Percentiles rank a stretch among this genome's conserved stretches.
phyloP scores from a whole-genome alignment of 176 grass and related monocot species.

The Triticum monococcum region DNA sequence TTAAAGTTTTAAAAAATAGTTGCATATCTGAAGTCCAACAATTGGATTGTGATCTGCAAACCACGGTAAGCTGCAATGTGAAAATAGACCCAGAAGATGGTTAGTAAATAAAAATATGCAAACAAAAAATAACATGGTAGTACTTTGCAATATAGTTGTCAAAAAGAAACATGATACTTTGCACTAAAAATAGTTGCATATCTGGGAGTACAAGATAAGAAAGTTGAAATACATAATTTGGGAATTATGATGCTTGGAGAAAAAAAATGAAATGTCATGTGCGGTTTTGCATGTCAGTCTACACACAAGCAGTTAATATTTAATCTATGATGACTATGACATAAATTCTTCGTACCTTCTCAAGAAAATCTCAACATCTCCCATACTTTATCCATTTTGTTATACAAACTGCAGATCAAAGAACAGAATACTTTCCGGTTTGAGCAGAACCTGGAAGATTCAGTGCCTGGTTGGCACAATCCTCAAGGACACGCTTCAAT shows the following conservation, averaged over 20 bases:
- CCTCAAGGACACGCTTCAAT: slow-evolving; percentile 85
- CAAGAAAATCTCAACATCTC: slow-evolving; percentile 1
- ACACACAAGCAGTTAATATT: slow-evolving; percentile 10
- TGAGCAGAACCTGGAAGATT: slow-evolving; percentile 86
- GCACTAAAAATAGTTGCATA: no score
- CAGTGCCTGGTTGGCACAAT: slow-evolving; percentile 76
- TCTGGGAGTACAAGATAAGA: not conserved
- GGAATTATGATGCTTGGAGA: not conserved
- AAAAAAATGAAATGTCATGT: slow-evolving; percentile 8
- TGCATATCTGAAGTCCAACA: slow-evolving; percentile 11
- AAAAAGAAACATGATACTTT: no score
- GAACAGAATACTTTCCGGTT: slow-evolving; percentile 88
- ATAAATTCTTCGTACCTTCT: slow-evolving; percentile 31
- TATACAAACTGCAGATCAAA: slow-evolving; percentile 46
- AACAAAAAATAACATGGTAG: slow-evolving; percentile 3
- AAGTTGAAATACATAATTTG: slow-evolving; percentile 12
- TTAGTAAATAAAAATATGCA: slow-evolving; percentile 24
- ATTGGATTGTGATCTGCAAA: not conserved
- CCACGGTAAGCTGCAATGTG: slow-evolving; percentile 30
- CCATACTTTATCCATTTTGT: not conserved
- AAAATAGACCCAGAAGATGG: slow-evolving; percentile 14
- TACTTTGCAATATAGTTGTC: not conserved
- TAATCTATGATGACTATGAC: not conserved
- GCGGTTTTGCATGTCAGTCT: not conserved
- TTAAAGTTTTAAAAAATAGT: slow-evolving; percentile 19